A percentile compares a stretch with the other conserved stretches of the same genome.
Conservation (phyloP, 352 stramenopile species). For the Globisporangium okanoganense region DNA sequence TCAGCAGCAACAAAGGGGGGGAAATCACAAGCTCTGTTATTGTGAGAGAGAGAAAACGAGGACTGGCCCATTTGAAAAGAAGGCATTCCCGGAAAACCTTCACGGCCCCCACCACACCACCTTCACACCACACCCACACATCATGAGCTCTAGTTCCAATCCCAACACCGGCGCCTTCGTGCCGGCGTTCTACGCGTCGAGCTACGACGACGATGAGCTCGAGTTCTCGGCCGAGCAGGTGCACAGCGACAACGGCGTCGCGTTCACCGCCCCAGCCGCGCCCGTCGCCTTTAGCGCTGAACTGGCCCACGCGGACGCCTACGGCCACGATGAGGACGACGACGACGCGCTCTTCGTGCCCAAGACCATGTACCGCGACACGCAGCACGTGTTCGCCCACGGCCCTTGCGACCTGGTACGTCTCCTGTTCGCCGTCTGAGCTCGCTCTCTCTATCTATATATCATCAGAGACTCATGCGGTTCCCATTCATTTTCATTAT, state of each 20-base stretch:
- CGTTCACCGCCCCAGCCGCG: slow-evolving; percentile 2
- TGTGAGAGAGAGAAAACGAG: neutral
- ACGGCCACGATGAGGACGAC: slow-evolving; percentile 4
- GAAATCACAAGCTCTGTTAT: neutral
- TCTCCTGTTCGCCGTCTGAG: neutral
- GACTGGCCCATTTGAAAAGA: neutral
- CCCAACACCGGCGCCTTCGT: slow-evolving; percentile 18
- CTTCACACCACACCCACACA: slow-evolving; percentile 4
- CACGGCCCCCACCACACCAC: slow-evolving; percentile 1
- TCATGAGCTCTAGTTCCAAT: slow-evolving; percentile 10
- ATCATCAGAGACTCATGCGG: neutral
- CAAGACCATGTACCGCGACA: slow-evolving; percentile 40
- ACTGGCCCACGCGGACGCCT: neutral
- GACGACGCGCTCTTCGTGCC: slow-evolving; percentile 15
- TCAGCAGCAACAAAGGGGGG: neutral
- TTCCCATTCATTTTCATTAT: neutral
- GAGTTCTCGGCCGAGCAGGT: slow-evolving; percentile 22
- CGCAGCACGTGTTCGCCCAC: slow-evolving; percentile 39
- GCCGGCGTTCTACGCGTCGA: slow-evolving; percentile 29
- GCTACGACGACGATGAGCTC: slow-evolving; percentile 27
- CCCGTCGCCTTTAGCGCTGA: neutral
- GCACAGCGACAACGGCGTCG: slow-evolving; percentile 21
- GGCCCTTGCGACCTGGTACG: slow-evolving; percentile 15
- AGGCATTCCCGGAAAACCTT: slow-evolving; percentile 10
- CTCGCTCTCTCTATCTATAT: neutral